These are phyloP conservation scores for Aquanectria penicillioides DNA, from an alignment of 2,329 filamentous ascomycete genomes.

Conservation along the genomic window DNA sequence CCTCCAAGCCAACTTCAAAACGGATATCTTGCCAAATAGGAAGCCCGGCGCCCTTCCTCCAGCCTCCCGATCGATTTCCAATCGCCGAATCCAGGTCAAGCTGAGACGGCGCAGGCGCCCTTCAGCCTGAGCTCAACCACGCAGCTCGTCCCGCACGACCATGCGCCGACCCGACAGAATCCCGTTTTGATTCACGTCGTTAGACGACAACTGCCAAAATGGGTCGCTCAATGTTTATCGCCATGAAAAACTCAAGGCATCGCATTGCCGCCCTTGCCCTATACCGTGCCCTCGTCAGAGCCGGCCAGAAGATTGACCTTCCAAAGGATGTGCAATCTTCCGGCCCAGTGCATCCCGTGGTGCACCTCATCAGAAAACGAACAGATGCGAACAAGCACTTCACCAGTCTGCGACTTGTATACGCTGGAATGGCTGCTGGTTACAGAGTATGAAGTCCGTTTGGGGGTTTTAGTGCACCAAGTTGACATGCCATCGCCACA, in stretches of 20 bases:
- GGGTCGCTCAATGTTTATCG: slow-evolving; percentile 51
- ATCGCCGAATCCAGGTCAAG: not conserved
- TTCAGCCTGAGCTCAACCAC: not conserved
- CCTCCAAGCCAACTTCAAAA: not conserved
- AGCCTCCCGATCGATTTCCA: not conserved
- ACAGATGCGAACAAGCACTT: slow-evolving; percentile 70
- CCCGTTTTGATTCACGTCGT: not conserved
- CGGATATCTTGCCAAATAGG: too few species aligned
- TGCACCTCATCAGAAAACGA: slow-evolving; percentile 66
- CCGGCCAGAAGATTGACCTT: slow-evolving; percentile 63
- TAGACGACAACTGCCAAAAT: slow-evolving; percentile 29
- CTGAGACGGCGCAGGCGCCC: not conserved
- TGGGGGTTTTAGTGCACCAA: not conserved
- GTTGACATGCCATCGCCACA: slow-evolving; percentile 25
- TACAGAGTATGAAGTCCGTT: slow-evolving; percentile 64
- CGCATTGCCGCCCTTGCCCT: slow-evolving; percentile 72
- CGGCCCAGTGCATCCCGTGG: slow-evolving; percentile 56
- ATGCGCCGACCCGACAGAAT: slow-evolving; percentile 24
- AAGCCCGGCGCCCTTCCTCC: not conserved
- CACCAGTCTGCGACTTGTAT: slow-evolving; percentile 68
- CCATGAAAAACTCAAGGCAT: slow-evolving; percentile 62
- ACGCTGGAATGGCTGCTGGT: slow-evolving; percentile 71
- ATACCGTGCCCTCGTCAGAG: slow-evolving; percentile 74
- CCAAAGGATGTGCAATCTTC: slow-evolving; percentile 52
- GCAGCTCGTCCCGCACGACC: not conserved